phyloP scores from a whole-genome alignment of 2,329 filamentous ascomycete species.

The Talaromyces verruculosus region DNA sequence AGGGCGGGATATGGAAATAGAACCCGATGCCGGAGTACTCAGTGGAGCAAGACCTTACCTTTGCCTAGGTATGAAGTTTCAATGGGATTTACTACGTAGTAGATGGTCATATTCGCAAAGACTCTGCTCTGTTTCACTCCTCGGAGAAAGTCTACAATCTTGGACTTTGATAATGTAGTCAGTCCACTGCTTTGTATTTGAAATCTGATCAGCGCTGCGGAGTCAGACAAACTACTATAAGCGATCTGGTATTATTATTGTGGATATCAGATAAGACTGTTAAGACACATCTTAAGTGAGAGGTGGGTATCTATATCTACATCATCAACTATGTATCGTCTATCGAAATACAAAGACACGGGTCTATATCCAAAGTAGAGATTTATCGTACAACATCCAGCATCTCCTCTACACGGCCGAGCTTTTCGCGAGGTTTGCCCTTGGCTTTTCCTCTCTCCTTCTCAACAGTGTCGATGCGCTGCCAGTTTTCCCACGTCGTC shows the following conservation, averaged over 20 bases:
- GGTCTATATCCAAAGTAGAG: neutral
- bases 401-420: slow-evolving; percentile 59
- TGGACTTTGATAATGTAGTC: neutral
- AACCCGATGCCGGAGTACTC: neutral
- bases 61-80: neutral
- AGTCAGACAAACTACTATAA: neutral
- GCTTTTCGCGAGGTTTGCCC: slow-evolving; percentile 78
- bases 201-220: neutral
- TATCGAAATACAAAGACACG: neutral
- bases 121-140: neutral
- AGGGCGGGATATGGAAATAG: neutral
- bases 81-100: neutral
- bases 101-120: neutral
- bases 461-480: slow-evolving; percentile 78
- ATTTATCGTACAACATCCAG: slow-evolving; percentile 43
- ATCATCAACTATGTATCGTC: neutral
- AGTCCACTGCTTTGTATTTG: neutral
- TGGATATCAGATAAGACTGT: neutral
- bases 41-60: too few relatives aligned
- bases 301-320: slow-evolving; percentile 7
- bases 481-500: slow-evolving; percentile 84
- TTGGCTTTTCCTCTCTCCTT: slow-evolving; percentile 60
- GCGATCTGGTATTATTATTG: slow-evolving; percentile 1
- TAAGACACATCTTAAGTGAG: neutral
- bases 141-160: neutral